phyloP scores from a whole-genome alignment of 2,329 filamentous ascomycete genomes.

The Apiospora koreana region DNA sequence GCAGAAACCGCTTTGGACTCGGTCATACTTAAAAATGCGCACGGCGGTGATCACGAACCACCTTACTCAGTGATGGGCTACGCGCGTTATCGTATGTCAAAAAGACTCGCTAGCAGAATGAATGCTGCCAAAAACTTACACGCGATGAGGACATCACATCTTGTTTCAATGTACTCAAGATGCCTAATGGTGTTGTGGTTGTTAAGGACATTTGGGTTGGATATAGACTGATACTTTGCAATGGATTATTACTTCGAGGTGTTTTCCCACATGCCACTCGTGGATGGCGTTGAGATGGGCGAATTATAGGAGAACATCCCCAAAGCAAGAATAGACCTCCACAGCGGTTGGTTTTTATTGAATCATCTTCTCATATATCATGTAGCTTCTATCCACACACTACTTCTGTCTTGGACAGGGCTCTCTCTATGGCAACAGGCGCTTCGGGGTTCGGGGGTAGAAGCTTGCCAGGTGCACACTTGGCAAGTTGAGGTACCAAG shows the following conservation, averaged over 20 bases:
- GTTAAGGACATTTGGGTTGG: not conserved
- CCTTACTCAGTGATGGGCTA: not conserved
- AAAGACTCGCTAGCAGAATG: too few relatives aligned
- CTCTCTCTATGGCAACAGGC: constrained; percentile 48
- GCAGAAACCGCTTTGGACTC: constrained; percentile 7
- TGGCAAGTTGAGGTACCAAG: constrained; percentile 61
- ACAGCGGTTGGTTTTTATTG: not conserved
- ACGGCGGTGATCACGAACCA: constrained; percentile 12
- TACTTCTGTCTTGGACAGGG: not conserved
- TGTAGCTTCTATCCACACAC: not conserved
- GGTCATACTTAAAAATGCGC: not conserved
- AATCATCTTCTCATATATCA: not conserved
- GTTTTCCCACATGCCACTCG: too few relatives aligned
- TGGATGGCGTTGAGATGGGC: too few relatives aligned
- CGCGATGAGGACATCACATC: not conserved
- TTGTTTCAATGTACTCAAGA: not conserved
- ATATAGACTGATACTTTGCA: not conserved
- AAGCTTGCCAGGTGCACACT: constrained; percentile 59
- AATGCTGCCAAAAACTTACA: not conserved
- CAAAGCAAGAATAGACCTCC: too few relatives aligned
- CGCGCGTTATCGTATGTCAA: too few relatives aligned
- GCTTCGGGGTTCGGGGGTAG: constrained; percentile 63
- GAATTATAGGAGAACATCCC: too few relatives aligned
- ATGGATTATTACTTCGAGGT: not conserved
- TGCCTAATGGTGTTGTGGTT: not conserved